Conservation (phyloP, 2,329 filamentous ascomycete genomes). For the Pyrenochaeta sp. region DNA sequence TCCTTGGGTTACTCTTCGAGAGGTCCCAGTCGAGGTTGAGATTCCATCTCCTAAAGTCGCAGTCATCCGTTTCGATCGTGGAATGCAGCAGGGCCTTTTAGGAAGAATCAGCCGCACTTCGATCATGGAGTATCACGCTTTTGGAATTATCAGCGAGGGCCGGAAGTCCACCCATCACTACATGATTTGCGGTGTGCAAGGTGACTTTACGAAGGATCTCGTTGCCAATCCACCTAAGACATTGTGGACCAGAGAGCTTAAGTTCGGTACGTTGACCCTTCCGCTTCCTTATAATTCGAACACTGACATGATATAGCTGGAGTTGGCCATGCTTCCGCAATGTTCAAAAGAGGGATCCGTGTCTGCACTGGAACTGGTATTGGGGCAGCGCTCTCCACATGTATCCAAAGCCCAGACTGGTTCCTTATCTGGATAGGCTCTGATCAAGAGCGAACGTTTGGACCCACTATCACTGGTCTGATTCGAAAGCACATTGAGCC, state of each 20-base stretch:
- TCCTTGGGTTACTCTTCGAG: slow-evolving; percentile 47
- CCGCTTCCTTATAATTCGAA: not conserved
- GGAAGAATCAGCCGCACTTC: slow-evolving; percentile 47
- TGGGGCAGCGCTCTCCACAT: slow-evolving; percentile 46
- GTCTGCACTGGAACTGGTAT: slow-evolving; percentile 49
- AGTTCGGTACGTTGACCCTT: slow-evolving; percentile 39
- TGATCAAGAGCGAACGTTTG: slow-evolving; percentile 47
- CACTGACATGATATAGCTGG: slow-evolving; percentile 37
- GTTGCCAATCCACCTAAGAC: slow-evolving; percentile 44
- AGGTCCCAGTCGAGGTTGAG: slow-evolving; percentile 45
- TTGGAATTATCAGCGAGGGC: slow-evolving; percentile 48
- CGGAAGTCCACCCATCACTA: slow-evolving; percentile 41
- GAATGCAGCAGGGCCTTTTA: slow-evolving; percentile 48
- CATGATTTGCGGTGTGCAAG: slow-evolving; percentile 50
- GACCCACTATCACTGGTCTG: slow-evolving; percentile 43
- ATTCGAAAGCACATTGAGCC: slow-evolving; percentile 46
- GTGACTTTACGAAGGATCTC: slow-evolving; percentile 46
- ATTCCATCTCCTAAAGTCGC: slow-evolving; percentile 48
- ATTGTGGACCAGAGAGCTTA: slow-evolving; percentile 46
- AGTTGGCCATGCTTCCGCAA: slow-evolving; percentile 45
- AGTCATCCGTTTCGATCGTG: slow-evolving; percentile 43
- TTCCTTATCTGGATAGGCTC: slow-evolving; percentile 50
- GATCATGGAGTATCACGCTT: slow-evolving; percentile 50
- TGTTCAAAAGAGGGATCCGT: slow-evolving; percentile 48
- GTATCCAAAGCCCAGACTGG: slow-evolving; percentile 47